Base-by-base conservation (phyloP, 2,329 filamentous ascomycete genomes). In the Fusarium sulawesiense region DNA sequence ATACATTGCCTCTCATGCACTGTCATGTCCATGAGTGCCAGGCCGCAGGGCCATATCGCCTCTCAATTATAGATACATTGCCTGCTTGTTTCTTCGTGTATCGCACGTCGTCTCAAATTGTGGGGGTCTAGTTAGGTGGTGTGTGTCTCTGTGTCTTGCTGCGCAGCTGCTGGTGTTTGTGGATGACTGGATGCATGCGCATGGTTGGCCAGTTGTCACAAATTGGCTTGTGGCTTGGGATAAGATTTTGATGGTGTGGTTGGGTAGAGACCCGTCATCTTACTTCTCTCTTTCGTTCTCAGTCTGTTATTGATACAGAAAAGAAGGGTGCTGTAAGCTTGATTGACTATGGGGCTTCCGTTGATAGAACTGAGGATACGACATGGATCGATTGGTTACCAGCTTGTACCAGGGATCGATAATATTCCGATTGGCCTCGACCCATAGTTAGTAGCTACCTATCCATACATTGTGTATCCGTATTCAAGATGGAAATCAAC, bases 361-460 rank as follows among this genome's bases (percentile, higher is more conserved):
- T 41, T 42, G 34, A 57, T 44, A 45, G 49, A 54, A 61, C 49
- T 46, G 32, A 64, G 57, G 63, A 58, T 71, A 54, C 44, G 49
- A 41, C 49, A n/a, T 47, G 45, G 32, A 68, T 70, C 64, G 54
- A 70, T 71, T 70, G 59, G 64, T 42, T 37, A 57, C 49, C 34
- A 64, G 45, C 57, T 45, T 47, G 40, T 25, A 45, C 30, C 37
- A 54, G 34, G 50, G 41, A 61, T 68, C 55, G 50, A 60, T 68
- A 70, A 70, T 71, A 21, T 51, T 71, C 68, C 68, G 68, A 68
- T 70, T 70, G 64, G 64, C 27, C 34, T 59, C n/a, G 44, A 41
- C 18, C n/a, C 25, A 18, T 42, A 20, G 32, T n/a, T 37, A 37
- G 18, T 12, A n/a, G 18, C 18, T 37, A 37, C 34, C 34, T 37